A percentile compares a stretch with the other conserved stretches of the same genome.
Conservation (phyloP, 768 basidiomycete genomes). For the Tricholoma bakamatsutake region DNA sequence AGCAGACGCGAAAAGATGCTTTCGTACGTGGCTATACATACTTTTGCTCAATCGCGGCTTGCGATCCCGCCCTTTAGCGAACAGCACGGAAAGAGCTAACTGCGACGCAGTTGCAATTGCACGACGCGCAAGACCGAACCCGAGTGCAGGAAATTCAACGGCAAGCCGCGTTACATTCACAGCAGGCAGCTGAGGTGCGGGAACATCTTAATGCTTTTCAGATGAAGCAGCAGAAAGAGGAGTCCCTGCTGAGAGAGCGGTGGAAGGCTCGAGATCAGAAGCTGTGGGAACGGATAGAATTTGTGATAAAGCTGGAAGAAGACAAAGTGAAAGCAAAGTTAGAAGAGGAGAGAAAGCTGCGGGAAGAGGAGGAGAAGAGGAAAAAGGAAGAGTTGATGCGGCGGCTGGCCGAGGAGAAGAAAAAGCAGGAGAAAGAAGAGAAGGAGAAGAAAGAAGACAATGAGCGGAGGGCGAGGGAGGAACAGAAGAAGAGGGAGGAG, state of each 20-base stretch:
- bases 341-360: conserved; percentile 50
- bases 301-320: conserved; percentile 56
- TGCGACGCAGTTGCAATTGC: conserved; percentile 25
- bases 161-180: conserved; percentile 35
- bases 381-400: conserved; percentile 41
- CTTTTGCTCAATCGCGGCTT: neutral
- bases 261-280: conserved; percentile 51
- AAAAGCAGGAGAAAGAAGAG: conserved; percentile 43
- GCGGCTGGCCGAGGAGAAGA: conserved; percentile 36
- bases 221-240: conserved; percentile 39
- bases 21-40: conserved; percentile 32
- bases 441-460: conserved; percentile 37
- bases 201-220: conserved; percentile 36
- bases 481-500: conserved; percentile 27
- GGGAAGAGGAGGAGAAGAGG: conserved; percentile 39
- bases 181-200: conserved; percentile 50
- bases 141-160: conserved; percentile 26
- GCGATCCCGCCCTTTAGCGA: conserved; percentile 23
- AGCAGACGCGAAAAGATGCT: conserved; percentile 43
- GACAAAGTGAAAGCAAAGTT: conserved; percentile 45
- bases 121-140: conserved; percentile 42
- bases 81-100: conserved; percentile 39
- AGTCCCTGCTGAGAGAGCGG: conserved; percentile 34
- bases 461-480: conserved; percentile 34
- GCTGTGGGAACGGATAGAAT: conserved; percentile 56